Conservation (phyloP, 2,329 filamentous ascomycete species). For the Sordariomycetes sp. region DNA sequence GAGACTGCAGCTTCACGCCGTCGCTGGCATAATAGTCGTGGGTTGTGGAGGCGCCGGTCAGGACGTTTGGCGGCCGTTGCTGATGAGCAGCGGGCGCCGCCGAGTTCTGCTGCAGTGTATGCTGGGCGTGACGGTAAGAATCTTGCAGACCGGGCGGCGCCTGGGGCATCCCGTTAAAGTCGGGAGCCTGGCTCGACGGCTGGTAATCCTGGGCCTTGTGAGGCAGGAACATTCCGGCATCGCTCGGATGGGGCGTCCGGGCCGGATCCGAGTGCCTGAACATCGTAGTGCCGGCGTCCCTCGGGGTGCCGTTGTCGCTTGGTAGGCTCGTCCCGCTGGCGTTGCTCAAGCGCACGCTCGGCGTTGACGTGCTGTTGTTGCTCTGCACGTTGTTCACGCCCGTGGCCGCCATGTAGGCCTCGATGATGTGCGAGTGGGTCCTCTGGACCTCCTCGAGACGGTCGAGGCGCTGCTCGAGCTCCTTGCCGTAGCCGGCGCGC, state of each 20-base stretch:
- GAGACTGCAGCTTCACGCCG: slow-evolving; percentile 1
- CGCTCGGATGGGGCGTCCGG: slow-evolving; percentile 31
- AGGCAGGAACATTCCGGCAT: slow-evolving; percentile 43
- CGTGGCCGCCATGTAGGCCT: slow-evolving; percentile 36
- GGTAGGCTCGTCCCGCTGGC: slow-evolving; percentile 36
- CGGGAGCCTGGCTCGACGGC: slow-evolving; percentile 32
- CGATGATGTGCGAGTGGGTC: slow-evolving; percentile 56
- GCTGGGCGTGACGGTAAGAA: slow-evolving; percentile 22
- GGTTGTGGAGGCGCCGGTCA: not conserved
- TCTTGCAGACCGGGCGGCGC: slow-evolving; percentile 35
- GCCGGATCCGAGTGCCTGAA: slow-evolving; percentile 39
- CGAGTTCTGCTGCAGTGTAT: slow-evolving; percentile 24
- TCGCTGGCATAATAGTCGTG: slow-evolving; percentile 1
- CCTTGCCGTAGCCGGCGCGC: slow-evolving; percentile 58
- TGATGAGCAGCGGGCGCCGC: slow-evolving; percentile 24
- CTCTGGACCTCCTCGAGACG: slow-evolving; percentile 56
- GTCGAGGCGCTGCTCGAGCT: slow-evolving; percentile 63
- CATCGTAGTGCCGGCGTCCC: slow-evolving; percentile 30
- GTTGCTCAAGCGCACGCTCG: slow-evolving; percentile 37
- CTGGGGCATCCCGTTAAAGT: slow-evolving; percentile 30
- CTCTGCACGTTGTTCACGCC: slow-evolving; percentile 13
- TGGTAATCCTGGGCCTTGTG: slow-evolving; percentile 29
- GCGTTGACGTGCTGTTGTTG: slow-evolving; percentile 14
- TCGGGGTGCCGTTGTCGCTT: slow-evolving; percentile 46
- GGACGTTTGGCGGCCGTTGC: not conserved